A percentile compares a stretch with the other conserved stretches of the same genome.
Evolutionary conservation across 225 moss, liverwort and hornwort genomes (phyloP).

Genomic region (Antitrichia curtipendula): DNA sequence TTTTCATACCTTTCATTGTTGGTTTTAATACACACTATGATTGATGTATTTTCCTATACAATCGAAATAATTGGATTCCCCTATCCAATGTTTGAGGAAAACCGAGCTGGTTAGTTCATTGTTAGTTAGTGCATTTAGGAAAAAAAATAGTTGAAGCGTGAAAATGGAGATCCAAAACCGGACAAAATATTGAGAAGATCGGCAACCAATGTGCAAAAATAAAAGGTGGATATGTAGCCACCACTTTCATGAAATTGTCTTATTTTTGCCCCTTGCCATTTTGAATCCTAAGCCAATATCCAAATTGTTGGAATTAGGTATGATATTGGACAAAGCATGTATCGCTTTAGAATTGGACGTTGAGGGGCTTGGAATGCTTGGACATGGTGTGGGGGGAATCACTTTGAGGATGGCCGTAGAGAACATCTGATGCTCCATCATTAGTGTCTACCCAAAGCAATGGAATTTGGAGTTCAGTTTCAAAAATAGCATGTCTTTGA

Average conservation of each 20-base stretch:
- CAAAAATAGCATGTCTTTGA: not conserved
- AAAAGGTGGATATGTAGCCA: not conserved
- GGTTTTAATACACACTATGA: no score
- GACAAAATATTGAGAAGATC: accelerated
- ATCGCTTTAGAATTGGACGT: accelerated
- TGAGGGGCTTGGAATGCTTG: not conserved
- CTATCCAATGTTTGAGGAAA: not conserved
- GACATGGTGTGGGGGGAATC: accelerated
- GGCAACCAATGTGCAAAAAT: not conserved
- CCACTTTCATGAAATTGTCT: not conserved
- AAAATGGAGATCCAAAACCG: accelerated
- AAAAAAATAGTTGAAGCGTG: not conserved
- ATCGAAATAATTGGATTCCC: no score
- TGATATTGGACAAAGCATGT: accelerated
- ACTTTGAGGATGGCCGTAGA: not conserved
- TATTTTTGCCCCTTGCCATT: no score
- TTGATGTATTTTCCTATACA: no score
- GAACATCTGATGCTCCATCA: accelerated
- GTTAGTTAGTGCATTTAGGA: accelerated
- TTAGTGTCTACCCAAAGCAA: accelerated
- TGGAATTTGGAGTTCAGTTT: not conserved
- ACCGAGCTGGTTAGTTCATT: accelerated
- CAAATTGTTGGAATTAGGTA: no score
- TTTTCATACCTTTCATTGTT: no score
- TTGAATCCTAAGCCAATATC: not conserved